Evolutionary conservation across 805 yeast genomes (phyloP), one percentile per base, ranked within the genome.

Genomic region (Wickerhamomyces canadensis): DNA sequence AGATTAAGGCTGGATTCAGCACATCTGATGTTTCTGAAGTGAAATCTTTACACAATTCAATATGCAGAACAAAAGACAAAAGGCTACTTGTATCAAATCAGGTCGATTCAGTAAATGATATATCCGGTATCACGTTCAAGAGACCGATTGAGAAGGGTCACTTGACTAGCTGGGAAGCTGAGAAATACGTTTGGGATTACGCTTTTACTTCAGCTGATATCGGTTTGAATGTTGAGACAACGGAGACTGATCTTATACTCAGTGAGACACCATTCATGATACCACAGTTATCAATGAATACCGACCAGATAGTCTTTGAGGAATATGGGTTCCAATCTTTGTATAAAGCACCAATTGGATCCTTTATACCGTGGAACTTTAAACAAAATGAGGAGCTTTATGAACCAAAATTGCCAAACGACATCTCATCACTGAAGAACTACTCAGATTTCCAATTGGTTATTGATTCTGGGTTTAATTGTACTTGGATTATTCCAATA

Each of bases 241-340:
- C 70, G 1, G 80, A 75, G 1, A 63, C 75, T 3, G 77, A 82
- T 38, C 64, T 93, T 29, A 67, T 88, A 0, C 68, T 85, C 34
- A 79, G 89, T 2, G 97, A 93, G 51, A 67, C 86, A 5, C 91
- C 95, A 18, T 78, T 82, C 54, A 83, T 87, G 35, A 62, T 91
- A 23, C 93, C 96, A 2, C 81, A 78, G 36, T 67, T 91, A 23
- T 84, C 94, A 26, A 78, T 78, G 48, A 84, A 84, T 57, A 82
- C 86, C 13, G 98, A 93, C 57, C 96, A 88, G 61, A 83, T 93
- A 0, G 73, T 93, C 1, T 91, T 94, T 62, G 99, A 93, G 58
- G 98, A 93, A 54, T 93, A 81, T 54, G 95, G 86, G 4, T 84
- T 93, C 52, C 69, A 69, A 12, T 72, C 77, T 23, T 72, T 84